A percentile compares a stretch with the other conserved stretches of the same genome.
phyloP scores from a whole-genome alignment of 192 early-diverging fungal species.

The Backusella morwellensis region DNA sequence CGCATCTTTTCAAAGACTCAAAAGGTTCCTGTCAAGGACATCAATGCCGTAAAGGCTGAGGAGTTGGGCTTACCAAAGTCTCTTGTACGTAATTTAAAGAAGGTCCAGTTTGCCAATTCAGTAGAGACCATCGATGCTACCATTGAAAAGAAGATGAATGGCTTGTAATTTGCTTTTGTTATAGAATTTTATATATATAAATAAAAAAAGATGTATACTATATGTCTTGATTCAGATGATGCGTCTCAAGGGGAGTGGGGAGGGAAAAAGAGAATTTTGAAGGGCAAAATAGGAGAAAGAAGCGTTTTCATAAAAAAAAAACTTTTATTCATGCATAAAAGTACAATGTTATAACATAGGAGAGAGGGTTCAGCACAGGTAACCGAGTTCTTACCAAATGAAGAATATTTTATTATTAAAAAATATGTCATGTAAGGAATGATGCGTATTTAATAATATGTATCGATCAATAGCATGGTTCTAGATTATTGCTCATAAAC shows the following conservation, averaged over 20 bases:
- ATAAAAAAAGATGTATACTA: not conserved
- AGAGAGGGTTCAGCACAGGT: not conserved
- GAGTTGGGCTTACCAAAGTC: slow-evolving; percentile 15
- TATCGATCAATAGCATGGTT: not conserved
- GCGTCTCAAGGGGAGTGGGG: not conserved
- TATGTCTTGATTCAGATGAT: not conserved
- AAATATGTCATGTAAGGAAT: not conserved
- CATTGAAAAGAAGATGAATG: slow-evolving; percentile 19
- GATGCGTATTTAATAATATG: not conserved
- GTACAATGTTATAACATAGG: not conserved
- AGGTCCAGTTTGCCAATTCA: slow-evolving; percentile 27
- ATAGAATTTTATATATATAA: not conserved
- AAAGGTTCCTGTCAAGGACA: slow-evolving; percentile 19
- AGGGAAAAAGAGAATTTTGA: no score
- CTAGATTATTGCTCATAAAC: not conserved
- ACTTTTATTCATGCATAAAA: not conserved
- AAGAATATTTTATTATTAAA: not conserved
- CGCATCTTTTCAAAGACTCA: slow-evolving; percentile 4
- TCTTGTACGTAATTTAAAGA: slow-evolving; percentile 33
- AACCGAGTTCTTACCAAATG: not conserved
- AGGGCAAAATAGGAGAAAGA: not conserved
- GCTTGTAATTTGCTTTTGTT: not conserved
- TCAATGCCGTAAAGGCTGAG: slow-evolving; percentile 12
- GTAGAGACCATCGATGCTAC: slow-evolving; percentile 12
- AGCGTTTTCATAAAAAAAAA: not conserved